Evolutionary conservation across 768 basidiomycete genomes (phyloP), one percentile per base, ranked within the genome.

Genomic region (Astraeus odoratus): DNA sequence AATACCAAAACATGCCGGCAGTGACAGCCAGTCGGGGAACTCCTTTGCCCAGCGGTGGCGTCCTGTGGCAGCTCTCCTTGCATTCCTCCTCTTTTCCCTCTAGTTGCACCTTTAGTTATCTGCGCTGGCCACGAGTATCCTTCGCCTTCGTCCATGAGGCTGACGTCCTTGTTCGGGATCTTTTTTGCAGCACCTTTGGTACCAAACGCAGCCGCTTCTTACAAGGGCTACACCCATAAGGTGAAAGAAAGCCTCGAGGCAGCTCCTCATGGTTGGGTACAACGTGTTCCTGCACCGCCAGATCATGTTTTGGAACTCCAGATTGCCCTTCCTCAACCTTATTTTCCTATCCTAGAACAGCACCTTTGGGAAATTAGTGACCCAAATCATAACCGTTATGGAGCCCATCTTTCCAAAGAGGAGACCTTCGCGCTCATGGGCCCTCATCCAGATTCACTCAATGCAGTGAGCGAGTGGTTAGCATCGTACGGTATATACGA

Each of bases 371-470:
- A 80, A 57, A 66, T 80, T 15, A 79, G 77, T 53, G 68, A 81
- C 55, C 80, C 80, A 0, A 60, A 58, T 37, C 77, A 80, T 46
- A 49, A 57, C 20, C 74, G 75, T 23, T 81, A 80, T 53, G 79
- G 77, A 1, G 64, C 68, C 15, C 69, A 78, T 55, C 60, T 87
- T 29, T 73, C 81, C 47, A 83, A 82, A 59, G 78, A 75, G 44
- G 76, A 86, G 50, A 80, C 81, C 3, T 80, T 84, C 35, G 68
- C 56, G 2, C 66, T 86, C 36, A 72, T 84, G 41, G 70, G 77
- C n/a, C 86, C 86, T 3, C 71, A 73, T 50, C 65, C 67, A 0
- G 70, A 73, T 40, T 80, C 76, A 41, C 49, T 83, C 10, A 57
- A 69, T 29, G 56, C 67, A 5, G 83, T 87, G 22, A 67, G 76